A percentile compares a stretch with the other conserved stretches of the same genome.
Conservation (phyloP, 2,329 filamentous ascomycete genomes). For the Arthrinium puccinioides region DNA sequence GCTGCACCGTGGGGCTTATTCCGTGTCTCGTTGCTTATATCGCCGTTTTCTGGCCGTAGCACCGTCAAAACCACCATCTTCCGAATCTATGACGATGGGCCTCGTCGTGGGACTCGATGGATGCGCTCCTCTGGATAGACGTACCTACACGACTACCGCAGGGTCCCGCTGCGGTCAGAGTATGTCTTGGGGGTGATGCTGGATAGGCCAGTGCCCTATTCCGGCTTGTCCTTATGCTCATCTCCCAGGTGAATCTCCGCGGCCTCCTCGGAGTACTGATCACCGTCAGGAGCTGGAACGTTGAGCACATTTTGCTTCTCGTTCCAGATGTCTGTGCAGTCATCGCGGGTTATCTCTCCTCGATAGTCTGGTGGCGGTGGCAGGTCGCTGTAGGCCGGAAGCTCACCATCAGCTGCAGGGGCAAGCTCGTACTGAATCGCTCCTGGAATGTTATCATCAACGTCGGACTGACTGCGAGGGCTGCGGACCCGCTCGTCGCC, state of each 20-base stretch:
- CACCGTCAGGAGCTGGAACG: slow-evolving; percentile 27
- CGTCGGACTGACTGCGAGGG: slow-evolving; percentile 13
- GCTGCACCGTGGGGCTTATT: too few species aligned
- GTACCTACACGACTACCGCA: too few species aligned
- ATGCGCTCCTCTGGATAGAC: too few species aligned
- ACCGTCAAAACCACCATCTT: too few species aligned
- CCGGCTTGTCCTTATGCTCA: slow-evolving; percentile 23
- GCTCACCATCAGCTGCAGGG: slow-evolving; percentile 11
- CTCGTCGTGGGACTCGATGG: too few species aligned
- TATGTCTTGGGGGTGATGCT: too few species aligned
- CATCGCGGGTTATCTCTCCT: slow-evolving; percentile 14
- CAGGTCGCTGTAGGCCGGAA: slow-evolving; percentile 13
- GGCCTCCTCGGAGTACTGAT: slow-evolving; percentile 35
- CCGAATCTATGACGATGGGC: too few species aligned
- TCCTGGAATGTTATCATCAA: slow-evolving; percentile 16
- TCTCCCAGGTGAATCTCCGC: slow-evolving; percentile 43
- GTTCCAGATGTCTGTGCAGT: slow-evolving; percentile 27
- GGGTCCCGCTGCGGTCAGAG: too few species aligned
- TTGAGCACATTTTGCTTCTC: slow-evolving; percentile 29
- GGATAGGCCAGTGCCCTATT: too few species aligned
- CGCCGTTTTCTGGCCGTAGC: too few species aligned
- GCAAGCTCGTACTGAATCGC: slow-evolving; percentile 20
- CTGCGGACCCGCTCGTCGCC: slow-evolving; percentile 23
- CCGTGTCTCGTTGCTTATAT: too few species aligned
- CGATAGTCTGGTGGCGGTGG: slow-evolving; percentile 10